Evolutionary conservation across 2,329 filamentous ascomycete species (phyloP), one percentile per base, ranked within the genome.

Genomic region (Myriosclerotinia curreyana): DNA sequence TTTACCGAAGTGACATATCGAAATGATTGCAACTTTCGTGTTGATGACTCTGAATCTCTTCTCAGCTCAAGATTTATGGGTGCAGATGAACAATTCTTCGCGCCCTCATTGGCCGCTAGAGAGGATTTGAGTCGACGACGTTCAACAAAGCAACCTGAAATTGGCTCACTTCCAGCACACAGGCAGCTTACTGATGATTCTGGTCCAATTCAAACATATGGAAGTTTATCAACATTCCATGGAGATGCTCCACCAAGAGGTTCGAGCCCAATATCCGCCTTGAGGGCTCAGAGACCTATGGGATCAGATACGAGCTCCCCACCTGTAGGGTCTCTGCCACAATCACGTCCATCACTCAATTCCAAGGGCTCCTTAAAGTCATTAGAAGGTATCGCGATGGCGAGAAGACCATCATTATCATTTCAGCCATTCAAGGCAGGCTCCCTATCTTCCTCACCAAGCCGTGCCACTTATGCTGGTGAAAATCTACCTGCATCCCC

Each of bases 401-500:
- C 82, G 61, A 84, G 92, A 70, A 86, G 92, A 61, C 88, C 90
- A 8, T 97, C 92, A 0, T 85, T 96, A 28, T 96, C 91, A 0
- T 96, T 97, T 72, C 91, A 96, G 71, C 93, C 94, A 0, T 99
- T 99, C 80, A 99, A 99, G 77, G 91, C 93, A 17, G 94, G 94
- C 14, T 96, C 94, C 1, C 80, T 98, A n/a, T 96, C 93, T 2
- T 92, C 90, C 5, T 97, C 93, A 5, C 94, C 93, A 0, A 75
- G 81, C n/a, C 78, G 79, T 34, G 66, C 62, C 3, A 70, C 67
- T n/a, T 66, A 71, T 58, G 62, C 63, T 6, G 70, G 67, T 17
- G 72, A 73, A 38, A 69, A 70, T 5, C 67, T 79, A 1, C 82
- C 84, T 17, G 78, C 81, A 40, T 88, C 86, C 3, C 82, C 84